Base-by-base conservation (phyloP, 2,329 filamentous ascomycete genomes). In the Gaeumannomyces sp. region DNA sequence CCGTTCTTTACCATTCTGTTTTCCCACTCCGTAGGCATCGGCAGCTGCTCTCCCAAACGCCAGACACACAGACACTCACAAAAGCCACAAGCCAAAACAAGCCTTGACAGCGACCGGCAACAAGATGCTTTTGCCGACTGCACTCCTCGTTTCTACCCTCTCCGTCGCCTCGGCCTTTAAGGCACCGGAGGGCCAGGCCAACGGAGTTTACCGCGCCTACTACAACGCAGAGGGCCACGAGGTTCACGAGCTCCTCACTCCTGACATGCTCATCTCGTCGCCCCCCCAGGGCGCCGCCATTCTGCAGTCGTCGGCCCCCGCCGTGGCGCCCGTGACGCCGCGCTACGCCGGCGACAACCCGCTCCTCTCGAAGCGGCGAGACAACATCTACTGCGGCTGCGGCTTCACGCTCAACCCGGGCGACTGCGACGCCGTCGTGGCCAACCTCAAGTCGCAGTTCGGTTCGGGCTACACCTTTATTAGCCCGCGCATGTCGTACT, bases 311-410 rank as follows among this genome's bases (percentile, higher is more conserved):
- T 50, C 38, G 38, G 45, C 45, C 22, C 45, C 45, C 22, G 22
- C 45, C 45, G 45, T 25, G 19, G 45, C 45, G 45, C 45, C 45
- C 45, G 22, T 53, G 45, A 53, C 45, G 45, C 45, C 45, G 45
- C 45, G 45, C 45, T 11, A 53, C 19, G 45, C 45, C 45, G 45
- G 45, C 14, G 33, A 35, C 38, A 53, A 53, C 45, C 45, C 45
- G 45, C 45, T 53, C 45, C 45, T 53, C 19, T n/a, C 19, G 6
- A 53, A 53, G 45, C 45, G 45, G 6, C 45, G 45, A 2, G 45
- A 53, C 45, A 53, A 53, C 45, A 53, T 53, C 45, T 53, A 53
- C 45, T 53, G 45, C 45, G 45, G 45, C 45, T 53, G 45, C 45
- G 45, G 45, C 45, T 53, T 53, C 45, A 53, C 45, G 22, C 45